A percentile compares a stretch with the other conserved stretches of the same genome.
phyloP scores from a whole-genome alignment of 768 basidiomycete species.

The Exidia glandulosa region DNA sequence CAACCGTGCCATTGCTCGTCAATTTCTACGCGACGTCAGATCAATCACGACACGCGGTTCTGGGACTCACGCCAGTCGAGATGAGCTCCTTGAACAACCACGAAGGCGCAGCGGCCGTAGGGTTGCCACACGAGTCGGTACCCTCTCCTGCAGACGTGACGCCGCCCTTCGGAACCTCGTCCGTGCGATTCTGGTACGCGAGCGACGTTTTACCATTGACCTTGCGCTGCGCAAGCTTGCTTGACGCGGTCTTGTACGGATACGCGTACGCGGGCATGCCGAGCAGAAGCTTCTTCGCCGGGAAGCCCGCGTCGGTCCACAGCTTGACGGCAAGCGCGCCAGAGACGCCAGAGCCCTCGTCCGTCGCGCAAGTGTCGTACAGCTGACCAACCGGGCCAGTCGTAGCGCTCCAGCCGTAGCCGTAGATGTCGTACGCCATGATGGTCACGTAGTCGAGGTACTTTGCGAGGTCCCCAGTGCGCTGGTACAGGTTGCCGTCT shows the following conservation, averaged over 20 bases:
- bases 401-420: neutral
- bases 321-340: neutral
- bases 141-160: neutral
- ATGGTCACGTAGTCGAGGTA: neutral
- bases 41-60: neutral
- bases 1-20: neutral
- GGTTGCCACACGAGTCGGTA: neutral
- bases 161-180: neutral
- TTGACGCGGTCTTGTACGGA: neutral
- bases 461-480: neutral
- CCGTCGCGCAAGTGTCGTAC: neutral
- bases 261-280: neutral
- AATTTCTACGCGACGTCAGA: neutral
- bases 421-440: slow-evolving; percentile 1
- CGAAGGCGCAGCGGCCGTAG: neutral
- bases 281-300: neutral
- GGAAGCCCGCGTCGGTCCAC: neutral
- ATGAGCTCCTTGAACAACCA: neutral
- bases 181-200: neutral
- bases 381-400: neutral
- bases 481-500: neutral
- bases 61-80: neutral
- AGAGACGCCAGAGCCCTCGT: neutral
- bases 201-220: neutral
- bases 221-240: neutral